A percentile compares a stretch with the other conserved stretches of the same genome.
These are phyloP conservation scores for Rutstroemia sp. DNA, from an alignment of 2,329 filamentous ascomycete genomes.

Conservation along the genomic window DNA sequence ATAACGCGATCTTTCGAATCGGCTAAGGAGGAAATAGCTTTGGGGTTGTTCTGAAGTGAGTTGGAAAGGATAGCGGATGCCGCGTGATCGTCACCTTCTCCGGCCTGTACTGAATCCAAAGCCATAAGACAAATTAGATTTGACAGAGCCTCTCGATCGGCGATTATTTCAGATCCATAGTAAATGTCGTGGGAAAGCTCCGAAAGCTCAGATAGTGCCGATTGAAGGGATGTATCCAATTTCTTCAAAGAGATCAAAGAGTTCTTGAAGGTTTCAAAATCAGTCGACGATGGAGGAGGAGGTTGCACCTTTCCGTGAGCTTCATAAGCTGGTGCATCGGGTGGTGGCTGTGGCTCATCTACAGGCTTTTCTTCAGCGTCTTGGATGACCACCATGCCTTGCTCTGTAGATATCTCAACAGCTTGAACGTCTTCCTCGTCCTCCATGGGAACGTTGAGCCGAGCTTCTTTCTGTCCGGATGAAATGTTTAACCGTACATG, in stretches of 20 bases:
- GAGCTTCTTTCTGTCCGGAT: slow-evolving; percentile 58
- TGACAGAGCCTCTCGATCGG: slow-evolving; percentile 45
- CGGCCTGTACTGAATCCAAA: slow-evolving; percentile 17
- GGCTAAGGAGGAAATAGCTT: slow-evolving; percentile 46
- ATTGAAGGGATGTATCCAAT: slow-evolving; percentile 26
- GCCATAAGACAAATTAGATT: slow-evolving; percentile 50
- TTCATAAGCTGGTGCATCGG: slow-evolving; percentile 49
- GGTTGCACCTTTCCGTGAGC: slow-evolving; percentile 49
- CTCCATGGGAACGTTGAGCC: slow-evolving; percentile 50
- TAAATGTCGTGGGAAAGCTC: slow-evolving; percentile 63
- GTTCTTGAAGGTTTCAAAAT: slow-evolving; percentile 37
- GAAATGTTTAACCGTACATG: slow-evolving; percentile 60
- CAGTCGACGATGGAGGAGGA: slow-evolving; percentile 35
- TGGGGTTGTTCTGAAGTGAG: slow-evolving; percentile 58
- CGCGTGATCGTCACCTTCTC: slow-evolving; percentile 27
- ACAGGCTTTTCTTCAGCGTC: slow-evolving; percentile 30
- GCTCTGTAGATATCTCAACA: slow-evolving; percentile 43
- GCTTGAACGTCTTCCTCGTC: slow-evolving; percentile 46
- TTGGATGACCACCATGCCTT: slow-evolving; percentile 31
- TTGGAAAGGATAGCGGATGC: slow-evolving; percentile 52
- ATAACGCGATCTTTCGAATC: slow-evolving; percentile 36
- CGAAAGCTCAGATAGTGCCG: slow-evolving; percentile 46
- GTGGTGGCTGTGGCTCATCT: slow-evolving; percentile 33
- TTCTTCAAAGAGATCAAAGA: slow-evolving; percentile 45
- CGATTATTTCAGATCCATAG: slow-evolving; percentile 56